Evolutionary conservation across 768 basidiomycete genomes (phyloP).

Genomic region (Termitomyces sp.): DNA sequence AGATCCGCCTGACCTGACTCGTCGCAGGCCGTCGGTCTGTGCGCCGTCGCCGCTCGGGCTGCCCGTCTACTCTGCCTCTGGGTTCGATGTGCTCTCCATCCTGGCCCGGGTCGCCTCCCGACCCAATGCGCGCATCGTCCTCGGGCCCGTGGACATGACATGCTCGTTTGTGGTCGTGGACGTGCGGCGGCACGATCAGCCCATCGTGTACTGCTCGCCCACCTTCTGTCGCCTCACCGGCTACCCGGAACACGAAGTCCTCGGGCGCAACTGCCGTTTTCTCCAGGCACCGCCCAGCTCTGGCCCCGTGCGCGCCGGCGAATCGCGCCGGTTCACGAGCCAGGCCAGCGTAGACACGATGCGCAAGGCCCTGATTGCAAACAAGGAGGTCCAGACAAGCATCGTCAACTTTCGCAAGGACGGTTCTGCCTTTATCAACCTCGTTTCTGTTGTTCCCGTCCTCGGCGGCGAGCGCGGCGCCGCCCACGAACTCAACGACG

Average conservation of each 20-base stretch:
- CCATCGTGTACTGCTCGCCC: constrained; percentile 89
- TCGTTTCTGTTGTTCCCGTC: constrained; percentile 88
- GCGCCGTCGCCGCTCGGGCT: constrained; percentile 30
- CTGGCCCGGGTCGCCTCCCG: constrained; percentile 73
- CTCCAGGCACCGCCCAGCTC: constrained; percentile 67
- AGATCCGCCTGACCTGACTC: background rate
- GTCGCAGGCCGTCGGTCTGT: background rate
- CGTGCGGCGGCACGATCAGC: constrained; percentile 70
- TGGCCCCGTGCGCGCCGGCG: constrained; percentile 29
- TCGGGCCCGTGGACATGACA: constrained; percentile 90
- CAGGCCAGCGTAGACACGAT: constrained; percentile 59
- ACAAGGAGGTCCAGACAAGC: constrained; percentile 86
- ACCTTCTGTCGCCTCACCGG: constrained; percentile 77
- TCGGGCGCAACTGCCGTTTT: constrained; percentile 90
- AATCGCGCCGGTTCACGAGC: constrained; percentile 50
- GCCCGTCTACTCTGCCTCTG: constrained; percentile 83
- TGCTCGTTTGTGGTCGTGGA: constrained; percentile 94
- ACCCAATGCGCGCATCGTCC: constrained; percentile 63
- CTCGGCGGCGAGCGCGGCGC: constrained; percentile 48
- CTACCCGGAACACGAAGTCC: constrained; percentile 67
- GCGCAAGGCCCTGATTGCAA: constrained; percentile 55
- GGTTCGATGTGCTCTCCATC: constrained; percentile 85
- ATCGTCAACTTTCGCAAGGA: constrained; percentile 88
- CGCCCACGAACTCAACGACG: constrained; percentile 57
- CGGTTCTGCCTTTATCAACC: constrained; percentile 84